phyloP scores from a whole-genome alignment of 371 early-diverging fungal species.

The Apophysomyces trapeziformis region DNA sequence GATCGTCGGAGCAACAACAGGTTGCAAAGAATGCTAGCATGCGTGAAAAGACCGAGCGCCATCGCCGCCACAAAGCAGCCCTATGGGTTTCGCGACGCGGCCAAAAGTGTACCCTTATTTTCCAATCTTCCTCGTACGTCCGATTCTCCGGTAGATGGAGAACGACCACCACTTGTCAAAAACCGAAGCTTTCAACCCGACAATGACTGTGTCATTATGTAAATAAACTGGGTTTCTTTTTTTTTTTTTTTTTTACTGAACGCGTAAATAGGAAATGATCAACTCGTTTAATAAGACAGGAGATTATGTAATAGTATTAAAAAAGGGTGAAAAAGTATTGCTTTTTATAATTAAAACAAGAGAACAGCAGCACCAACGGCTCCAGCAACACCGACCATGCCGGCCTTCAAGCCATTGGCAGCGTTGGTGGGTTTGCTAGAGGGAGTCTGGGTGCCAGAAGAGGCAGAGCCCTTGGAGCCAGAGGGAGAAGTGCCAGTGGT shows the following conservation, averaged over 20 bases:
- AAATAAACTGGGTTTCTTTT: background rate
- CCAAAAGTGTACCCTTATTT: slow-evolving; percentile 2
- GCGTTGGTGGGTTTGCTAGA: background rate
- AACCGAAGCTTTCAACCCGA: slow-evolving; percentile 6
- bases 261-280: background rate
- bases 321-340: background rate
- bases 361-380: slow-evolving; percentile 7
- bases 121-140: slow-evolving; percentile 1
- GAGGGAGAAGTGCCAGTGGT: background rate
- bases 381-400: slow-evolving; percentile 6
- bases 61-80: slow-evolving; percentile 4
- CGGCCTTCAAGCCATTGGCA: slow-evolving; percentile 5
- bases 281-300: slow-evolving; percentile 3
- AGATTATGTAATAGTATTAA: slow-evolving; percentile 9
- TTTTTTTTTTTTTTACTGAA: background rate
- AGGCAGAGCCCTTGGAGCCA: background rate
- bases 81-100: slow-evolving; percentile 5
- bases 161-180: slow-evolving; percentile 3
- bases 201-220: slow-evolving; percentile 9
- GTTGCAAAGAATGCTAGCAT: slow-evolving; percentile 30
- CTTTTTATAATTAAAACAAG: background rate
- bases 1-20: slow-evolving; percentile 17
- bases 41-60: slow-evolving; percentile 9
- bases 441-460: slow-evolving; percentile 2
- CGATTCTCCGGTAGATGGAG: background rate